Base-by-base conservation (phyloP, 768 basidiomycete species). In the Serendipita sp. region DNA sequence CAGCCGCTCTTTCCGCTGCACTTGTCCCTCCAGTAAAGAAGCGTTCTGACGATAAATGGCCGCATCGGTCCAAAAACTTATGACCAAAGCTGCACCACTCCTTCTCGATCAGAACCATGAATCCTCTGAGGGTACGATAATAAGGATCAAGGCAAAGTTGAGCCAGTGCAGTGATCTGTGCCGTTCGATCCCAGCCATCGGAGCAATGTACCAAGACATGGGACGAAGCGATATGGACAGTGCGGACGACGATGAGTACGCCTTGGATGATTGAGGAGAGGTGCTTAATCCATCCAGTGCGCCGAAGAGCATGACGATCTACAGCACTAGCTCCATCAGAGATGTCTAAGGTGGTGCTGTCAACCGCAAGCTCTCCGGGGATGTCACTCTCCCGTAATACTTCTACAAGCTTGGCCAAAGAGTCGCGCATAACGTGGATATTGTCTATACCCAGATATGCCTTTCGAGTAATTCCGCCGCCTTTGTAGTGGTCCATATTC, bases 191-290 rank as follows among this genome's bases (percentile, higher is more conserved):
- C 96, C 96, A 99, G 24, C 96, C 96, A 71, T 99, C 96, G 38
- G 96, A 99, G 71, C 96, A 99, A 71, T 99, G 96, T 42, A 99
- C 88, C 67, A 99, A 81, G 62, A 98, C 95, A 73, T 99, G 96
- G 16, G 96, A 98, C 3, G 95, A 93, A 71, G 91, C 93, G 72
- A 99, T 74, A 72, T 99, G 96, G 53, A 99, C 79, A 69, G 97
- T 98, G 66, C 82, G 82, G 58, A 88, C 80, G 70, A 98, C 92
- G 68, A 95, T 79, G 16, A 87, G 71, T 7, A 88, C 82, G 26
- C 96, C 95, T 70, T 97, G 95, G 64, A 99, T 75, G 60, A 98
- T 86, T 34, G 85, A 83, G 30, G 85, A 84, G 61, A 97, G 80
- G 71, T 98, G 94, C 62, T 87, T 85, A 64, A 99, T 77, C 96